Percentiles rank a stretch among this genome's conserved stretches.
Evolutionary conservation across 805 yeast species (phyloP).

Genomic region (Wickerhamomyces xylosicus): DNA sequence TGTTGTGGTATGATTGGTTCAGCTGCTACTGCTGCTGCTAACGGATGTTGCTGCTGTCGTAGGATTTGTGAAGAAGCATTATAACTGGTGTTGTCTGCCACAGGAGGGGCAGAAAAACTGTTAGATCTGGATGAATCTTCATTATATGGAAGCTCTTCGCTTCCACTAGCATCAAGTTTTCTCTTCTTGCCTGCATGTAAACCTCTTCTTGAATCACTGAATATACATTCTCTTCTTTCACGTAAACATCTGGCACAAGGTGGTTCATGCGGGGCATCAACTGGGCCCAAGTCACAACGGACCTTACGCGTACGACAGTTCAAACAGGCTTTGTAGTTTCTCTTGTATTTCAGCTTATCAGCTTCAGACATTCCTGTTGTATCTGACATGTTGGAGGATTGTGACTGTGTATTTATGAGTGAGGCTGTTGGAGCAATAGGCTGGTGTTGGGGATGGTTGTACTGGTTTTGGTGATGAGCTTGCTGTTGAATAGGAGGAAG

Average conservation of each 20-base stretch:
- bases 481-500: too few relatives aligned
- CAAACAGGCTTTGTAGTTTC: conserved; percentile 77
- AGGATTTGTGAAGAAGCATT: too few relatives aligned
- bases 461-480: conserved; percentile 26
- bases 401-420: not conserved
- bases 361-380: conserved; percentile 1
- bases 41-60: not conserved
- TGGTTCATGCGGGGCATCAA: conserved; percentile 58
- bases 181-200: conserved; percentile 16
- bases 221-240: conserved; percentile 73
- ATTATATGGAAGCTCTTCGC: not conserved
- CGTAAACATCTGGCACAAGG: conserved; percentile 82
- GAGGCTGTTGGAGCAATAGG: not conserved
- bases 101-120: too few relatives aligned
- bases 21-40: not conserved
- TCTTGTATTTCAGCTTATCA: conserved; percentile 29
- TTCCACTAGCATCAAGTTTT: conserved; percentile 11
- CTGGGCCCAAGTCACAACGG: conserved; percentile 76
- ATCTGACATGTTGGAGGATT: not conserved
- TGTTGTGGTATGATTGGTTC: not conserved
- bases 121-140: not conserved
- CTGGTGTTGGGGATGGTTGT: conserved; percentile 2
- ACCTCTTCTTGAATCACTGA: conserved; percentile 47
- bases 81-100: too few relatives aligned
- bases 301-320: conserved; percentile 80